Evolutionary conservation across 106 monocot species (phyloP), one percentile per base, ranked within the genome.

Genomic region (Dioscorea alata): DNA sequence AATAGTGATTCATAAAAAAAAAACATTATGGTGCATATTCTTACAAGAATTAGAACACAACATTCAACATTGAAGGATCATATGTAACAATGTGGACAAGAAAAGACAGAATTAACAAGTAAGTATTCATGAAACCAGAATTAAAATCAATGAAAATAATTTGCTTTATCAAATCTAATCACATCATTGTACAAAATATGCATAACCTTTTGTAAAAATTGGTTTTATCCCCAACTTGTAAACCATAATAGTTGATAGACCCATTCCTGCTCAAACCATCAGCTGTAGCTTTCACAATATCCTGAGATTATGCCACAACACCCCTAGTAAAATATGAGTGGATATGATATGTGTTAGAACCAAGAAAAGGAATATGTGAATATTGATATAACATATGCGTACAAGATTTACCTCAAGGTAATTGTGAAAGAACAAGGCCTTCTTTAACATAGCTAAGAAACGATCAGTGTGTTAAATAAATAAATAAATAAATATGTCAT

Each of bases 161-260:
- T 42, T 42, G 10, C 6, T 42, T 42, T 42, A 6, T 42, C 42
- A 42, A 42, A 42, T 42, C 42, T 42, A 42, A 3, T 42, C 42
- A 42, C 0, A 23, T 60, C 4, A 25, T 4, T 13, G 23, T 19
- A 23, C 13, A 16, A 2, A 4, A 17, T 65, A 66, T 23, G 21
- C 57, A 42, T 1, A 42, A 60, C 35, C 8, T 61, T 61, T 53
- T 19, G 23, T 78, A 28, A 8, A 61, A 54, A 18, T 54, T 6
- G 8, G 34, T n/a, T n/a, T 57, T 4, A 65, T 33, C 64, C 4
- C 22, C 13, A 69, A 92, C 99, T 81, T 99, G 93, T 61, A 99
- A 71, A 50, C 99, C 99, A 83, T 71, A 99, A 66, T 99, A 99
- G 61, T 99, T 99, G 57, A 99, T 93, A 68, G 93, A 99, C 12